Evolutionary conservation across 2,329 filamentous ascomycete species (phyloP).

Genomic region (Cryphonectria nitschkei): DNA sequence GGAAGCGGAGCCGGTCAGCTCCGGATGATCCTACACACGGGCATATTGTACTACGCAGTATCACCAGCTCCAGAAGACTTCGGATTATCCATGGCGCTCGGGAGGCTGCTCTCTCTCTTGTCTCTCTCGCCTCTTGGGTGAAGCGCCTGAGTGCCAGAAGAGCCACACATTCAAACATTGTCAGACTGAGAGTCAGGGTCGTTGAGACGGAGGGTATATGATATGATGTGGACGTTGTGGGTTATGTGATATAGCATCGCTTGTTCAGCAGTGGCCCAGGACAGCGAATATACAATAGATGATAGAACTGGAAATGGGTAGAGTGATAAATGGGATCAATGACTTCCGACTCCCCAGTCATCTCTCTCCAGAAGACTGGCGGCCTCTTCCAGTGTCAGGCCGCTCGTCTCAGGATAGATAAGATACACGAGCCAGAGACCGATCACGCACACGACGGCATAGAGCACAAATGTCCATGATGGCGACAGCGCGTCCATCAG

Average conservation of each 20-base stretch:
- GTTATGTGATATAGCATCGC: not conserved
- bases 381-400: slow-evolving; percentile 80
- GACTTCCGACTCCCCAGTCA: slow-evolving; percentile 70
- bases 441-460: slow-evolving; percentile 69
- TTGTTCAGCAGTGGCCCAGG: not conserved
- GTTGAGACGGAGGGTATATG: not conserved
- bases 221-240: not conserved
- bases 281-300: not conserved
- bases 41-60: not conserved
- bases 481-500: slow-evolving; percentile 80
- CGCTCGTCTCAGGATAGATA: slow-evolving; percentile 87
- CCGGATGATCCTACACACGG: not conserved
- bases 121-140: too few relatives aligned
- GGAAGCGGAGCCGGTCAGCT: not conserved
- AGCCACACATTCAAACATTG: not conserved
- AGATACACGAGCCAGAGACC: slow-evolving; percentile 72
- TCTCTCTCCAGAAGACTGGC: slow-evolving; percentile 70
- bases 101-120: not conserved
- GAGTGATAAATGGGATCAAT: not conserved
- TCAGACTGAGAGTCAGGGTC: not conserved
- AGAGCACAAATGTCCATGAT: slow-evolving; percentile 78
- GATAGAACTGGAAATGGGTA: not conserved
- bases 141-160: not conserved
- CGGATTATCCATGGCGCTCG: not conserved
- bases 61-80: not conserved